Evolutionary conservation across 306 rosid genomes (phyloP).

Genomic region (Trifolium dubium): DNA sequence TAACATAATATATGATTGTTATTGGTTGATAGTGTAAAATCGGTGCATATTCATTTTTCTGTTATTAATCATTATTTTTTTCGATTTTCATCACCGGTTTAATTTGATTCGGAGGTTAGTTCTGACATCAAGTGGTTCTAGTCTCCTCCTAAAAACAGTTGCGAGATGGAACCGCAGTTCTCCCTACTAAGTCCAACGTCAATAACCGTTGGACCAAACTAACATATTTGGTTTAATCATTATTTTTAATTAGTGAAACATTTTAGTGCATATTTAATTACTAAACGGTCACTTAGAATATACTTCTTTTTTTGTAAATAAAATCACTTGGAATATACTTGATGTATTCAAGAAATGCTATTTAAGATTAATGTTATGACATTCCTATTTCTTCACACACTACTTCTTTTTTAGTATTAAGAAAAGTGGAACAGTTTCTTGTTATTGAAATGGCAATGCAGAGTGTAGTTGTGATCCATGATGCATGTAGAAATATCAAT

Average conservation of each 20-base stretch:
- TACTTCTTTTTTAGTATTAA: background rate
- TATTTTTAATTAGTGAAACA: background rate
- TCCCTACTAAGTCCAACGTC: no score
- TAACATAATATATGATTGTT: no score
- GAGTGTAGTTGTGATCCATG: constrained; percentile 73
- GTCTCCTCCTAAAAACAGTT: no score
- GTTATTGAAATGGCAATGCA: constrained; percentile 43
- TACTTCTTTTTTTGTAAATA: background rate
- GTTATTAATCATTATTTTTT: no score
- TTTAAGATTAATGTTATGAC: constrained; percentile 4
- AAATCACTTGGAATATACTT: constrained; percentile 36
- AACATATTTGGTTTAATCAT: no score
- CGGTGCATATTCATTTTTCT: no score
- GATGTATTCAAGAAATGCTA: constrained; percentile 39
- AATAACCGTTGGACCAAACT: no score
- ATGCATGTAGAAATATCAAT: constrained; percentile 59
- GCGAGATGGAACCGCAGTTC: no score
- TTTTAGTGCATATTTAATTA: background rate
- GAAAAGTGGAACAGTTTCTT: background rate
- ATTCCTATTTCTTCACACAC: background rate
- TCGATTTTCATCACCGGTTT: no score
- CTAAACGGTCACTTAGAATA: constrained; percentile 31
- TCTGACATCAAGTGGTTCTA: no score
- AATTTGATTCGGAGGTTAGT: no score
- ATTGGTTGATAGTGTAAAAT: no score